A percentile compares a stretch with the other conserved stretches of the same genome.
phyloP scores from a whole-genome alignment of 306 rosid species.

The Citrullus amarus region DNA sequence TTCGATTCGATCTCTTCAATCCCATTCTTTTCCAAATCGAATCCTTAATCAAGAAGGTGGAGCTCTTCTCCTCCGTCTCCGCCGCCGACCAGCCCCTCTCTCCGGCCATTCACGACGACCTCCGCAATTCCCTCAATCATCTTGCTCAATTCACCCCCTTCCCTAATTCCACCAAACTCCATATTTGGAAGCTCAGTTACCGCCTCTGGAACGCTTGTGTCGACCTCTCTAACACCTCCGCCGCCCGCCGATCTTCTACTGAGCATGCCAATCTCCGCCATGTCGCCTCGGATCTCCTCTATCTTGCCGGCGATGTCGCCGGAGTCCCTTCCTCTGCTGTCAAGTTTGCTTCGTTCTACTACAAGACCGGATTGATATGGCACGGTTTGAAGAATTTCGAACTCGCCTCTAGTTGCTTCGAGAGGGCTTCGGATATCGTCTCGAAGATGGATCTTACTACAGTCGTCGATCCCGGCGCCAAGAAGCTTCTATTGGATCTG shows the following conservation, averaged over 20 bases:
- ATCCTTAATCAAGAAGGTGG: conserved; percentile 41
- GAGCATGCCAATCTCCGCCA: conserved; percentile 73
- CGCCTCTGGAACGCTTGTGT: conserved; percentile 96
- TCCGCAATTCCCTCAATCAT: conserved; percentile 35
- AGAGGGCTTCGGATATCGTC: conserved; percentile 60
- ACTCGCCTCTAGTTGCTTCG: conserved; percentile 78
- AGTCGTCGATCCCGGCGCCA: conserved; percentile 32
- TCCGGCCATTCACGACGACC: conserved; percentile 26
- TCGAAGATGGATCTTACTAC: conserved; percentile 29
- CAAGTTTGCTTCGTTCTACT: conserved; percentile 65
- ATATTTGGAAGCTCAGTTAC: conserved; percentile 75
- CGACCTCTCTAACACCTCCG: conserved; percentile 64
- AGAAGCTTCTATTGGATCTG: conserved; percentile 50
- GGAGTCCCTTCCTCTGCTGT: conserved; percentile 60
- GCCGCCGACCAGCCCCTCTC: conserved; percentile 18
- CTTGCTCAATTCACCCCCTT: conserved; percentile 41
- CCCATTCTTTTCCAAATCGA: conserved; percentile 44
- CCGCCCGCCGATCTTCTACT: conserved; percentile 36
- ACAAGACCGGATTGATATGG: conserved; percentile 70
- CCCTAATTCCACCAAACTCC: conserved; percentile 48
- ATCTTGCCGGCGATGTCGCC: conserved; percentile 25
- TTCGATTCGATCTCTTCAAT: conserved; percentile 13
- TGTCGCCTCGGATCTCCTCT: conserved; percentile 58
- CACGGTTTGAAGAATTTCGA: conserved; percentile 54
- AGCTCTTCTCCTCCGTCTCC: conserved; percentile 27